Evolutionary conservation across 2,329 filamentous ascomycete species (phyloP).

Genomic region (Hypomyces perniciosus): DNA sequence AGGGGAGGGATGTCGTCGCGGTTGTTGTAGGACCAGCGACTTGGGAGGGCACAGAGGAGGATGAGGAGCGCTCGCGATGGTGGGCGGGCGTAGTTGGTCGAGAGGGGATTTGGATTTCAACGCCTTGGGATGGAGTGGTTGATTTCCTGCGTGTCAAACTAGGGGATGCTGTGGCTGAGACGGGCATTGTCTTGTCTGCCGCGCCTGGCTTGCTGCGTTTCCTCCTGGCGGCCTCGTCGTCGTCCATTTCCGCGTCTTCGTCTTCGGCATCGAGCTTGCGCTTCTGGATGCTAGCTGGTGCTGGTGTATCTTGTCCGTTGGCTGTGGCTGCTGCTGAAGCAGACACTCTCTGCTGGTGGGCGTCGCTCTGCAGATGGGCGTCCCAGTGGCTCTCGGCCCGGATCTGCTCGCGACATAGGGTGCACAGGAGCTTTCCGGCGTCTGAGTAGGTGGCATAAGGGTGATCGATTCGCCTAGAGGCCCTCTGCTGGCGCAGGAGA

Average conservation of each 20-base stretch:
- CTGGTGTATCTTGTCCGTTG: slow-evolving; percentile 3
- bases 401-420: slow-evolving; percentile 57
- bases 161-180: slow-evolving; percentile 32
- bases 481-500: slow-evolving; percentile 71
- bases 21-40: slow-evolving; percentile 7
- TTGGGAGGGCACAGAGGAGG: slow-evolving; percentile 30
- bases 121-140: slow-evolving; percentile 46
- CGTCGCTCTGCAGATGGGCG: slow-evolving; percentile 47
- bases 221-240: slow-evolving; percentile 31
- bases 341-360: slow-evolving; percentile 29
- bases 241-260: slow-evolving; percentile 31
- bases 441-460: slow-evolving; percentile 63
- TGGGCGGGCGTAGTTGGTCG: slow-evolving; percentile 54
- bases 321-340: slow-evolving; percentile 14
- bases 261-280: slow-evolving; percentile 30
- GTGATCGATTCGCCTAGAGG: slow-evolving; percentile 65
- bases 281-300: slow-evolving; percentile 22
- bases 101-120: slow-evolving; percentile 59
- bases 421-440: slow-evolving; percentile 62
- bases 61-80: slow-evolving; percentile 35
- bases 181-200: slow-evolving; percentile 14
- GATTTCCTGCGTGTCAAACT: slow-evolving; percentile 42
- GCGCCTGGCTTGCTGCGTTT: slow-evolving; percentile 42
- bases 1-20: slow-evolving; percentile 24
- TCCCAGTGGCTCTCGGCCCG: slow-evolving; percentile 65